Base-by-base conservation (phyloP, 2,329 filamentous ascomycete species). In the Xylariaceae sp. region DNA sequence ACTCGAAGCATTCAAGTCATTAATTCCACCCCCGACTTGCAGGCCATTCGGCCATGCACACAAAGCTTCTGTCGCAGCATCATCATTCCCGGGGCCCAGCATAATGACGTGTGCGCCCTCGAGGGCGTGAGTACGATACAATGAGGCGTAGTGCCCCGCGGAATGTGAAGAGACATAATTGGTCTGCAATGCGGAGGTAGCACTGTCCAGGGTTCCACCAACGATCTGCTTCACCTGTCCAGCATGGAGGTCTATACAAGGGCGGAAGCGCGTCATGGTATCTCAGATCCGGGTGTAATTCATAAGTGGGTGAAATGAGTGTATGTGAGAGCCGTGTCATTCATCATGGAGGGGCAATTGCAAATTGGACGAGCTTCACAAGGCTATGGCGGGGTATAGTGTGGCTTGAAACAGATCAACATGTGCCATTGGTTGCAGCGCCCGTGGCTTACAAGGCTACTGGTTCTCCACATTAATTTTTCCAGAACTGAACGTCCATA, bases 141-240 rank as follows among this genome's bases (percentile, higher is more conserved):
- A 73, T 43, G 72, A 67, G 26, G 90, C 87, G 64, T 88, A 98
- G 69, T 95, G 76, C 3, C 79, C 78, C 2, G 93, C 81, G 9
- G 90, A 85, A 47, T 91, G 82, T 37, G 83, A 78, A 9, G 93
- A 96, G 47, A 95, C 85, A 69, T 89, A 90, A 67, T 98, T 98
- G 36, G 91, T 97, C 68, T 89, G 85, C 42, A 97, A 76, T 42
- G 78, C 73, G 6, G 74, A 64, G 2, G 78, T 78, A 8, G 74
- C 64, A 61, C 78, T 78, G 67, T 85, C 85, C 48, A 98, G 78
- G 2, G 93, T 97, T 45, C 93, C 91, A 54, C 93, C 93, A 31
- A 98, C 90, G 55, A 98, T 98, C 66, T 98, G 93, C 72, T 98
- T 98, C 45, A 98, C 93, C 62, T 91, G 85, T 12, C 93, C 93